Evolutionary conservation across 1,284 basidiomycete species (phyloP).

Genomic region (Megacollybia platyphylla): DNA sequence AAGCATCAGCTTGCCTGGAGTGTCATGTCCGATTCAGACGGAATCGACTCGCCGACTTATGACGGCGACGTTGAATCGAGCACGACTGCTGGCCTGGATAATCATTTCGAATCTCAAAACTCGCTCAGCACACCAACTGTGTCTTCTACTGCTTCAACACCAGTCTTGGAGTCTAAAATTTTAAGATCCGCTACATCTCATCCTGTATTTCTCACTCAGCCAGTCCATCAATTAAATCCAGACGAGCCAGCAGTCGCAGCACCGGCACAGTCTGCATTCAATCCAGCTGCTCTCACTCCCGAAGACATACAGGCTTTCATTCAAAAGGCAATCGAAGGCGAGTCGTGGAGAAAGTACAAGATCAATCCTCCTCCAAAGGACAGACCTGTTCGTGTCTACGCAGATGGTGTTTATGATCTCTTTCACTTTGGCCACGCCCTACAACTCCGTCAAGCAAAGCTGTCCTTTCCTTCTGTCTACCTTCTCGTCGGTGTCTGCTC

Average conservation of each 20-base stretch:
- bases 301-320: constrained; percentile 69
- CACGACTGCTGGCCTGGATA: constrained; percentile 41
- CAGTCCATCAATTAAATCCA: constrained; percentile 12
- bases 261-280: constrained; percentile 32
- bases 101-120: constrained; percentile 33
- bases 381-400: constrained; percentile 85
- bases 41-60: constrained; percentile 75
- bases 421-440: constrained; percentile 94
- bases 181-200: constrained; percentile 14
- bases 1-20: constrained; percentile 44
- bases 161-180: constrained; percentile 9
- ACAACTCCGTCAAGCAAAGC: constrained; percentile 89
- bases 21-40: constrained; percentile 56
- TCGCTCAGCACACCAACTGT: constrained; percentile 35
- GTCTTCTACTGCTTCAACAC: constrained; percentile 9
- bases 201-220: constrained; percentile 19
- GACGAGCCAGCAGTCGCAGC: constrained; percentile 34
- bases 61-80: constrained; percentile 83
- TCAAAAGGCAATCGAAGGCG: constrained; percentile 54
- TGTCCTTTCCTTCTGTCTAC: constrained; percentile 82
- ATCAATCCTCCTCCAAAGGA: constrained; percentile 75
- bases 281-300: constrained; percentile 50
- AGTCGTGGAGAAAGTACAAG: constrained; percentile 54
- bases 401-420: constrained; percentile 92
- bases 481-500: constrained; percentile 86